Evolutionary conservation across 805 yeast genomes (phyloP).

Genomic region (Kuraishia capsulata): DNA sequence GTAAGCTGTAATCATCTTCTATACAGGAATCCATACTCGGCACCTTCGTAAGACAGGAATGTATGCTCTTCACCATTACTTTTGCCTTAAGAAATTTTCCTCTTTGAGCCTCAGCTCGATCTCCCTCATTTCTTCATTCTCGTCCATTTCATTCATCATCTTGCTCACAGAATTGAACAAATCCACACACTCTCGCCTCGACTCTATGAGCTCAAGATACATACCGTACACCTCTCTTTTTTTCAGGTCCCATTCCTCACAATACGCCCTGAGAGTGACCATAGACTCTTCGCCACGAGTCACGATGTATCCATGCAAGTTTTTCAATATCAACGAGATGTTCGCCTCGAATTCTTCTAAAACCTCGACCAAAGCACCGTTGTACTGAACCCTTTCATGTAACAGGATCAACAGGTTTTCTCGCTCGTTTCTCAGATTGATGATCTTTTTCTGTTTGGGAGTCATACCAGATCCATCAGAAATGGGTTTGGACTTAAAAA

Average conservation of each 20-base stretch:
- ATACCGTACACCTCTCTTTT: background rate
- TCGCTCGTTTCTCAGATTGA: background rate
- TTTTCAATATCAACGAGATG: constrained; percentile 3
- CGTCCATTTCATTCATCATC: background rate
- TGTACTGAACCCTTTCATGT: constrained; percentile 5
- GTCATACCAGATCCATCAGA: too few relatives aligned
- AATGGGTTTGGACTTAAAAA: background rate
- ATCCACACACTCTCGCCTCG: background rate
- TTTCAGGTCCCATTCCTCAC: background rate
- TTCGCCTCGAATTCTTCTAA: constrained; percentile 6
- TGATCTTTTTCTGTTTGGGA: background rate
- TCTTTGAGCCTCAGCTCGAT: background rate
- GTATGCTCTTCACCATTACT: too few relatives aligned
- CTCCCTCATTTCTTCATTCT: background rate
- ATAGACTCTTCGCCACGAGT: background rate
- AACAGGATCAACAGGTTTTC: background rate
- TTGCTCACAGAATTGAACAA: background rate
- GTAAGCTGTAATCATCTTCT: too few relatives aligned
- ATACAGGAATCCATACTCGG: too few relatives aligned
- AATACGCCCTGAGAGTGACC: background rate
- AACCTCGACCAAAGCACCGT: constrained; percentile 2
- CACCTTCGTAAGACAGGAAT: too few relatives aligned
- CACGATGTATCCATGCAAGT: constrained; percentile 3
- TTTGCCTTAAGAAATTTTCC: background rate
- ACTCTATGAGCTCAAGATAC: background rate